Evolutionary conservation across 2,329 filamentous ascomycete genomes (phyloP).

Genomic region (Fusarium sp.): DNA sequence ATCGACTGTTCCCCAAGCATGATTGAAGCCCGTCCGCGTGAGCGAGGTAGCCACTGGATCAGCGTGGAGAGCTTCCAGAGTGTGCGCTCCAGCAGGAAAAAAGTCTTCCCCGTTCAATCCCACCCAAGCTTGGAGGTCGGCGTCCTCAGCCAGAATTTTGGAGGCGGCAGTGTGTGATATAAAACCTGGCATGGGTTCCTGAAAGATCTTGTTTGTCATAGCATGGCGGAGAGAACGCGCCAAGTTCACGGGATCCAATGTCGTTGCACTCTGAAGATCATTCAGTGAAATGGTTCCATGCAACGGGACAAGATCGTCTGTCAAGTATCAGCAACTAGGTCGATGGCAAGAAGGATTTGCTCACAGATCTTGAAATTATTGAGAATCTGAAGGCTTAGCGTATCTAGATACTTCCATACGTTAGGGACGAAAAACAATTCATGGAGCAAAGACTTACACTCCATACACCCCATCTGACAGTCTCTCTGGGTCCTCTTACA

Average conservation of each 20-base stretch:
- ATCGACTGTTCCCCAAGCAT: slow-evolving; percentile 62
- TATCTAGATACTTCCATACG: slow-evolving; percentile 59
- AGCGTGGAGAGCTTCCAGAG: slow-evolving; percentile 57
- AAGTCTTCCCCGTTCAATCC: slow-evolving; percentile 67
- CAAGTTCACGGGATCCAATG: slow-evolving; percentile 62
- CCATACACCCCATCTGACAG: slow-evolving; percentile 65
- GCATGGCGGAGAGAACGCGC: slow-evolving; percentile 65
- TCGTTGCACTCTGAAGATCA: slow-evolving; percentile 59
- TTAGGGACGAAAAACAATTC: slow-evolving; percentile 20
- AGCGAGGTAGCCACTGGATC: slow-evolving; percentile 62
- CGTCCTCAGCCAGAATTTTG: slow-evolving; percentile 61
- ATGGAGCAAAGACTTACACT: slow-evolving; percentile 54
- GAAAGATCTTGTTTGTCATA: slow-evolving; percentile 68
- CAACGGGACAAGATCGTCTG: slow-evolving; percentile 64
- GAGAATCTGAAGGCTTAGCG: slow-evolving; percentile 62
- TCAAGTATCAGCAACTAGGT: neutral
- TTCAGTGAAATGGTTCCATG: slow-evolving; percentile 57
- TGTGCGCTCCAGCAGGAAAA: slow-evolving; percentile 61
- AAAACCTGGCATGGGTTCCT: slow-evolving; percentile 60
- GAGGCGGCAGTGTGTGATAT: slow-evolving; percentile 69
- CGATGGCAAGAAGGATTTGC: slow-evolving; percentile 4
- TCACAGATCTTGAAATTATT: slow-evolving; percentile 64
- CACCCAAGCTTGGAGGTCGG: slow-evolving; percentile 63
- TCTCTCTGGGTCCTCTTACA: slow-evolving; percentile 62
- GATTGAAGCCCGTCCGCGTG: slow-evolving; percentile 63